Conservation (phyloP, 192 early-diverging fungal species). For the Chytriomyces sp. region DNA sequence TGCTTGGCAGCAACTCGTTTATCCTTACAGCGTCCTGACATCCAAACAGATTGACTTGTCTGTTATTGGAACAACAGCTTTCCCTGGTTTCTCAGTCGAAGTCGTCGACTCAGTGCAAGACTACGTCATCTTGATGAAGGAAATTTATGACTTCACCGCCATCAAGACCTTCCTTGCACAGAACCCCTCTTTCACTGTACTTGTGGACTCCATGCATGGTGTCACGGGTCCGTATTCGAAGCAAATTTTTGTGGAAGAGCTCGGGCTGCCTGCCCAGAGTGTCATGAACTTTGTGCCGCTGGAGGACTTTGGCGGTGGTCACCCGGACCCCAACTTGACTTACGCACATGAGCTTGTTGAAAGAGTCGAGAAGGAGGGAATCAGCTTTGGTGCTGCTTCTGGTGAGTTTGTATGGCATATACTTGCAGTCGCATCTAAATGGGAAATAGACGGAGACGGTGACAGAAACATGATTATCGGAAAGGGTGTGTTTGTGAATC, state of each 20-base stretch:
- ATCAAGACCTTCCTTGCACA: conserved; percentile 76
- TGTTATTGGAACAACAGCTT: conserved; percentile 59
- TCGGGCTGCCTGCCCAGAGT: conserved; percentile 76
- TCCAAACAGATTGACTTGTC: conserved; percentile 71
- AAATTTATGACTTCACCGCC: conserved; percentile 90
- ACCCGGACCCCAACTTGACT: conserved; percentile 97
- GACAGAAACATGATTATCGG: conserved; percentile 96
- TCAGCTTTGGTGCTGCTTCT: conserved; percentile 91
- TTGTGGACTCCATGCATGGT: conserved; percentile 96
- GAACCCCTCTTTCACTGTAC: conserved; percentile 76
- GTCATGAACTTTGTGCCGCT: conserved; percentile 82
- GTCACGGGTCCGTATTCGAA: conserved; percentile 95
- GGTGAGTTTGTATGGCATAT: conserved; percentile 16
- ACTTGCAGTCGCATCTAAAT: not conserved
- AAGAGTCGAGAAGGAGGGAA: conserved; percentile 75
- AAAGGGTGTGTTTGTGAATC: conserved; percentile 92
- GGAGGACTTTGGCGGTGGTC: conserved; percentile 91
- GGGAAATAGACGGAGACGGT: conserved; percentile 84
- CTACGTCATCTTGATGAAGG: conserved; percentile 83
- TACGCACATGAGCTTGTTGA: conserved; percentile 94
- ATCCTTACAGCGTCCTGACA: not conserved
- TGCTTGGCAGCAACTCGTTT: not conserved
- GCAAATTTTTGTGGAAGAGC: conserved; percentile 84
- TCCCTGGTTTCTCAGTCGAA: conserved; percentile 74
- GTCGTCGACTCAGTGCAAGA: conserved; percentile 86